phyloP scores from a whole-genome alignment of 2,329 filamentous ascomycete genomes.

The Xylariaceae sp. region DNA sequence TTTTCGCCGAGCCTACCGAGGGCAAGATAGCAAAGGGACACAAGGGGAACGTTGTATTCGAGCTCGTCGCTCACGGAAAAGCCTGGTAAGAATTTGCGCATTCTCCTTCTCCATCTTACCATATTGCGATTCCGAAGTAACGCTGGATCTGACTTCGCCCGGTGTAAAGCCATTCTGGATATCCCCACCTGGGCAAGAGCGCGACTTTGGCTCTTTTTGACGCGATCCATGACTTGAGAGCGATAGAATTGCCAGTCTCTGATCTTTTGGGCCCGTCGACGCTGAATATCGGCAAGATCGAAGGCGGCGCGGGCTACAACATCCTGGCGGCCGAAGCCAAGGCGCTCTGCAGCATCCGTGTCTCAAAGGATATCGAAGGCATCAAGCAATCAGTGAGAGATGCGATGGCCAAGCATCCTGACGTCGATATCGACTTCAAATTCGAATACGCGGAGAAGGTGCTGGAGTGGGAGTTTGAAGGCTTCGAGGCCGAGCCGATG shows the following conservation, averaged over 20 bases:
- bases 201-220: constrained; percentile 32
- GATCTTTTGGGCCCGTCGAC: constrained; percentile 36
- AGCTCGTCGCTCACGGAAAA: constrained; percentile 29
- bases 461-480: constrained; percentile 36
- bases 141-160: background rate
- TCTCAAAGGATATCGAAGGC: constrained; percentile 32
- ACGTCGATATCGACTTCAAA: constrained; percentile 32
- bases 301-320: constrained; percentile 37
- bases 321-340: constrained; percentile 35
- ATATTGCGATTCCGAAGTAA: background rate
- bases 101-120: background rate
- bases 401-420: constrained; percentile 29
- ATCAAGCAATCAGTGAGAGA: constrained; percentile 33
- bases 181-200: constrained; percentile 33
- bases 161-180: constrained; percentile 31
- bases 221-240: constrained; percentile 30
- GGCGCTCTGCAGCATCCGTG: constrained; percentile 37
- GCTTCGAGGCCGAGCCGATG: constrained; percentile 35
- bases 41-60: constrained; percentile 40
- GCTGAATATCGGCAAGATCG: constrained; percentile 36
- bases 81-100: constrained; percentile 19
- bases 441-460: constrained; percentile 36
- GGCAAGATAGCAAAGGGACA: constrained; percentile 48
- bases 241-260: constrained; percentile 31
- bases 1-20: constrained; percentile 52